Percentiles rank a stretch among this genome's conserved stretches.
Conservation (phyloP, 768 basidiomycete species). For the Hortiboletus campestris region DNA sequence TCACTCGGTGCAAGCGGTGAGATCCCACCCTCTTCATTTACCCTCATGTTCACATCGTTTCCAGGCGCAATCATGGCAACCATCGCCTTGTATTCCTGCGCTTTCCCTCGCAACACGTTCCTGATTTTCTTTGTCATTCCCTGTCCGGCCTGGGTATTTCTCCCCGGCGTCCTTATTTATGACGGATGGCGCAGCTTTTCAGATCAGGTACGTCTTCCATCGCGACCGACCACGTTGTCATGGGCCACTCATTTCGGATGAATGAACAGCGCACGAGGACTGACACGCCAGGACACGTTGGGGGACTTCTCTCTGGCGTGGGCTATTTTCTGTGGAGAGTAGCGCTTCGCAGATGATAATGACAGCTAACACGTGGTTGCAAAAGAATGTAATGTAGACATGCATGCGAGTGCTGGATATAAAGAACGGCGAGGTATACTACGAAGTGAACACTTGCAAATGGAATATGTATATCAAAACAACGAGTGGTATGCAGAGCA, state of each 20-base stretch:
- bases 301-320: slow-evolving; percentile 60
- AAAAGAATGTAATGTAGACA: slow-evolving; percentile 7
- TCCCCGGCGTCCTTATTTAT: slow-evolving; percentile 53
- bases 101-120: slow-evolving; percentile 64
- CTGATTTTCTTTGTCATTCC: slow-evolving; percentile 75
- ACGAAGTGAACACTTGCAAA: not conserved
- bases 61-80: slow-evolving; percentile 70
- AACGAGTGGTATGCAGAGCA: slow-evolving; percentile 10
- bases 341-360: slow-evolving; percentile 29
- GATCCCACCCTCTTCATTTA: slow-evolving; percentile 10
- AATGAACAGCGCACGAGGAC: slow-evolving; percentile 45
- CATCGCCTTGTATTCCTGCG: slow-evolving; percentile 70
- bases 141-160: slow-evolving; percentile 74
- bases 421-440: slow-evolving; percentile 10
- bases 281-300: slow-evolving; percentile 69
- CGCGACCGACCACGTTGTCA: not conserved
- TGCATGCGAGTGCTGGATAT: slow-evolving; percentile 2
- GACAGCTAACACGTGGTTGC: not conserved
- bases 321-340: slow-evolving; percentile 45
- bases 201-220: slow-evolving; percentile 30
- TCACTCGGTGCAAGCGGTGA: slow-evolving; percentile 75
- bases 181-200: slow-evolving; percentile 35
- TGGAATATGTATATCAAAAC: slow-evolving; percentile 12
- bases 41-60: not conserved
- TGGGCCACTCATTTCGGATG: not conserved